phyloP scores from a whole-genome alignment of 2,329 filamentous ascomycete species.

The Alternaria angustiovoidea region DNA sequence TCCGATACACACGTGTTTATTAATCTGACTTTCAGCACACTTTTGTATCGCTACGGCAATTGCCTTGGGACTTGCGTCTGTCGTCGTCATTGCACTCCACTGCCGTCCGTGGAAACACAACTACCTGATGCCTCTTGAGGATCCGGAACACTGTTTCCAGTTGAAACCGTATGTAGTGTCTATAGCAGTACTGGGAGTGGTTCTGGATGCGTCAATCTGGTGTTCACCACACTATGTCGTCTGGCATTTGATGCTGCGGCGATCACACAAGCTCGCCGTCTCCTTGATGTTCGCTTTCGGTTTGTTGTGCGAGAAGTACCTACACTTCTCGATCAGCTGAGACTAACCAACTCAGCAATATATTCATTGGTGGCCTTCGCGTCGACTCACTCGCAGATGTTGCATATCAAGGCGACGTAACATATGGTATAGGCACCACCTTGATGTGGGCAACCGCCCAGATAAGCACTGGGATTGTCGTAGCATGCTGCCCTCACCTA shows the following conservation, averaged over 20 bases:
- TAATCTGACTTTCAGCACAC: conserved; percentile 31
- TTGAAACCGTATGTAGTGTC: conserved; percentile 22
- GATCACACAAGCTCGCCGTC: conserved; percentile 35
- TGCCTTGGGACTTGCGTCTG: conserved; percentile 14
- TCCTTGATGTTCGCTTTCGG: conserved; percentile 35
- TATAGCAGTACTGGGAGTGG: conserved; percentile 19
- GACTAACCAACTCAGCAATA: conserved; percentile 26
- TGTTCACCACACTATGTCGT: conserved; percentile 36
- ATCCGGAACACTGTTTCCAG: conserved; percentile 27
- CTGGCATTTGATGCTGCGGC: conserved; percentile 33
- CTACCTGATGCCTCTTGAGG: conserved; percentile 26
- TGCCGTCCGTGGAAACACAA: conserved; percentile 36
- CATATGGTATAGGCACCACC: conserved; percentile 22
- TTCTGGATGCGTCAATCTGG: conserved; percentile 34
- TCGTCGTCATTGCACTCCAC: conserved; percentile 24
- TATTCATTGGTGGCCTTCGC: conserved; percentile 25
- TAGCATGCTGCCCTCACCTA: conserved; percentile 35
- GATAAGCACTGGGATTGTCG: conserved; percentile 35
- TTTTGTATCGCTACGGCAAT: conserved; percentile 21
- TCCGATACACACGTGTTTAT: not conserved
- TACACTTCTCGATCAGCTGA: not conserved
- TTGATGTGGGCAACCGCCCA: conserved; percentile 33
- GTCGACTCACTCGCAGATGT: conserved; percentile 15
- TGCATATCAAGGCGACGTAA: conserved; percentile 21
- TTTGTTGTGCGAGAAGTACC: conserved; percentile 23